Evolutionary conservation across 2,329 filamentous ascomycete genomes (phyloP), one percentile per base, ranked within the genome.

Genomic region (Niveomyces coronatus): DNA sequence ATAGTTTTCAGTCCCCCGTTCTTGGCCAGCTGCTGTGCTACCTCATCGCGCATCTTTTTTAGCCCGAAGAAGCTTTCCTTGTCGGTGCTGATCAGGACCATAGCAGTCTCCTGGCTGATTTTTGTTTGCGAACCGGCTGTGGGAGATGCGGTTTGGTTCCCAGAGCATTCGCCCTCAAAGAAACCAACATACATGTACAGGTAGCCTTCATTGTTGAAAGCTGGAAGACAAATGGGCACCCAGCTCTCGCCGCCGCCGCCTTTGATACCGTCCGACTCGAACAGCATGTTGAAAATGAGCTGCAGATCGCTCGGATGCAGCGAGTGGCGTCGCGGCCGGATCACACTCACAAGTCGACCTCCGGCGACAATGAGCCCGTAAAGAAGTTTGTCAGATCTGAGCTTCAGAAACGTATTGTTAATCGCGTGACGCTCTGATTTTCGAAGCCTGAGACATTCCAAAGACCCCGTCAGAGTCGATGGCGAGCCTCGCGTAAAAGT

Each of bases 141-240:
- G 43, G 61, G 58, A 24, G 64, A 55, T 22, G 54, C 48, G 13
- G 30, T 18, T 19, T n/a, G 13, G 2, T 15, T 15, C 44, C 64
- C 47, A 37, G 49, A 44, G 60, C 64, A 65, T 17, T 68, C 59
- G 26, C 75, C 68, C 48, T 85, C 79, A 44, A 98, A 74, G 57
- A 96, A 98, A 65, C 85, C 94, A 55, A 98, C 91, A 54, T 96
- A 98, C 87, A 98, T 96, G 65, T 98, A 95, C 2, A 98, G 71
- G 55, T 94, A 98, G 18, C 91, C 93, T 36, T 80, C 84, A 57
- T 86, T 96, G 63, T 98, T 98, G 64, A 98, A 98, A 5, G 88
- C 89, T 1, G 91, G 93, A 3, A 98, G 71, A 52, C 91, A 98
- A 6, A 98, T 70, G 0, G 91, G 91, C 33, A 96, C 89, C 91